Conservation (phyloP, 352 stramenopile genomes). For the Pseudoperonospora humuli region DNA sequence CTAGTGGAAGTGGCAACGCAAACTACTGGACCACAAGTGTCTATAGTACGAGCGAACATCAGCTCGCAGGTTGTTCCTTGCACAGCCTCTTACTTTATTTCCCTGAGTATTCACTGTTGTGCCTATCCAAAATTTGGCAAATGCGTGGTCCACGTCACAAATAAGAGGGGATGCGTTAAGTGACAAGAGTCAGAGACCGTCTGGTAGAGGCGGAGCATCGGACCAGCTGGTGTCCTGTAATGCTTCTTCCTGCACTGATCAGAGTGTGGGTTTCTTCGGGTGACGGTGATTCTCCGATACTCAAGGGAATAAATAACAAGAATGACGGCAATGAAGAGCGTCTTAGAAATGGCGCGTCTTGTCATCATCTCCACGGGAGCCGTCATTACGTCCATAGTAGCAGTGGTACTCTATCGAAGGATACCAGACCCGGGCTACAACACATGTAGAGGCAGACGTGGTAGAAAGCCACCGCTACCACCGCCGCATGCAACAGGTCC, state of each 20-base stretch:
- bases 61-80: slow-evolving; percentile 15
- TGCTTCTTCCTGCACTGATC: slow-evolving; percentile 14
- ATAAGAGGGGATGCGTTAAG: not conserved
- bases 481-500: slow-evolving; percentile 27
- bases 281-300: not conserved
- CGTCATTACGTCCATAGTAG: slow-evolving; percentile 30
- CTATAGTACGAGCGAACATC: slow-evolving; percentile 24
- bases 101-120: not conserved
- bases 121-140: too few species aligned
- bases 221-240: slow-evolving; percentile 12
- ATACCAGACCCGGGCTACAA: slow-evolving; percentile 25
- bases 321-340: slow-evolving; percentile 19
- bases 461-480: slow-evolving; percentile 10
- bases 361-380: slow-evolving; percentile 33
- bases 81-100: slow-evolving; percentile 25
- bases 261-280: not conserved
- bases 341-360: slow-evolving; percentile 28
- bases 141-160: not conserved
- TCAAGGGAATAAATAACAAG: not conserved
- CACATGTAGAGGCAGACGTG: slow-evolving; percentile 1
- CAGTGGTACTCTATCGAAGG: slow-evolving; percentile 25
- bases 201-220: slow-evolving; percentile 16
- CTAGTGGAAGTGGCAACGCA: too few species aligned
- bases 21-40: slow-evolving; percentile 20
- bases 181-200: slow-evolving; percentile 4